Conservation (phyloP, 2,329 filamentous ascomycete species). For the Penicillium paneum region DNA sequence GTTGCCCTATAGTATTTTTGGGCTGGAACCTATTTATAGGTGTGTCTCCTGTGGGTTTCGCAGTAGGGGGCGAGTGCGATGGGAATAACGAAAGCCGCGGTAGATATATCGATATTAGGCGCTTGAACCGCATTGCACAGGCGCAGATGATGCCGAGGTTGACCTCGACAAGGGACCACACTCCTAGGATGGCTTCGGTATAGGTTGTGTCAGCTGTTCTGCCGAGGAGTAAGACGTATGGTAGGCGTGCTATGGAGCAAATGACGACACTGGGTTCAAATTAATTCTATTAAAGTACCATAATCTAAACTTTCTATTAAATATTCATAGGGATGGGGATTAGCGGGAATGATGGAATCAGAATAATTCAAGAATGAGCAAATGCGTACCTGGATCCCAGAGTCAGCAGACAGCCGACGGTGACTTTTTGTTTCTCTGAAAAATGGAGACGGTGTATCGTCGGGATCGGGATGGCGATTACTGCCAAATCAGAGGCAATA, state of each 20-base stretch:
- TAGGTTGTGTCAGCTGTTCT: neutral
- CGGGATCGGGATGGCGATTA: neutral
- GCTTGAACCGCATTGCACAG: slow-evolving; percentile 17
- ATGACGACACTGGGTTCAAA: neutral
- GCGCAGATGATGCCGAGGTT: slow-evolving; percentile 20
- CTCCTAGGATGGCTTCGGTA: neutral
- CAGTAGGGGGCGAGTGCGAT: neutral
- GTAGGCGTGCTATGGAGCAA: neutral
- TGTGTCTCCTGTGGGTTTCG: neutral
- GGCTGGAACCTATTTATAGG: neutral
- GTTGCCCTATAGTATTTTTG: neutral
- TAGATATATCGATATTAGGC: slow-evolving; percentile 8
- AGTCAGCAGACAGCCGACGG: neutral
- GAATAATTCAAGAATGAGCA: neutral
- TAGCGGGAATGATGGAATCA: neutral
- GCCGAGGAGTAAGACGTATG: neutral
- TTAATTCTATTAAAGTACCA: too few relatives aligned
- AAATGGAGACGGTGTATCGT: neutral
- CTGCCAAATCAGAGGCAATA: neutral
- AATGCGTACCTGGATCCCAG: neutral
- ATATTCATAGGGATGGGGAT: too few relatives aligned
- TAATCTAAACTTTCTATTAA: too few relatives aligned
- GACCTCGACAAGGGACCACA: slow-evolving; percentile 18
- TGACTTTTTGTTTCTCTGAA: neutral
- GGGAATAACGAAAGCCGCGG: neutral